Conservation (phyloP, 2,329 filamentous ascomycete species). For the Cladosporium sp. region DNA sequence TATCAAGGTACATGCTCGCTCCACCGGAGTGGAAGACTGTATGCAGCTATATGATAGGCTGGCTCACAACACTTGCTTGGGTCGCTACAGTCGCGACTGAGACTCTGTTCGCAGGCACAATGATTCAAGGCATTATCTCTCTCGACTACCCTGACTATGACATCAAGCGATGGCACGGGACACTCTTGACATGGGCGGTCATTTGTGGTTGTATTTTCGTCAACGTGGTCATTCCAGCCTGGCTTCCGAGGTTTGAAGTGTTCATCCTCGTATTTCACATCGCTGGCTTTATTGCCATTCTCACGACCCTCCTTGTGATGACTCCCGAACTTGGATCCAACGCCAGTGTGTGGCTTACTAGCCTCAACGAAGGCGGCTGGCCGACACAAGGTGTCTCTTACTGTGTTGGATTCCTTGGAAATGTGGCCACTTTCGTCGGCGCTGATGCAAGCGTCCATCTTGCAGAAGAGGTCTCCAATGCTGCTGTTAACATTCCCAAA, state of each 20-base stretch:
- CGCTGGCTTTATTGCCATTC: conserved; percentile 51
- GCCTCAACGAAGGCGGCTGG: conserved; percentile 30
- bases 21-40: conserved; percentile 38
- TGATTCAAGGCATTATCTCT: conserved; percentile 39
- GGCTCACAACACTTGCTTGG: conserved; percentile 42
- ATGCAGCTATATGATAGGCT: conserved; percentile 42
- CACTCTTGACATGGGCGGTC: conserved; percentile 38
- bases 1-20: conserved; percentile 37
- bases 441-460: conserved; percentile 45
- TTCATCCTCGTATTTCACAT: conserved; percentile 44
- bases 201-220: conserved; percentile 39
- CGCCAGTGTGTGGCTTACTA: conserved; percentile 29
- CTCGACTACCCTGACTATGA: conserved; percentile 36
- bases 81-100: conserved; percentile 41
- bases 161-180: conserved; percentile 37
- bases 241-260: conserved; percentile 39
- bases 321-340: conserved; percentile 22
- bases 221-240: conserved; percentile 46
- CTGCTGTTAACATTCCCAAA: conserved; percentile 44
- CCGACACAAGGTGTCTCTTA: conserved; percentile 32
- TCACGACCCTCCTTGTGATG: conserved; percentile 41
- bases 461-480: conserved; percentile 49
- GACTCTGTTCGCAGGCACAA: conserved; percentile 39
- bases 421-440: conserved; percentile 33
- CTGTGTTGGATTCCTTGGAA: conserved; percentile 33